Evolutionary conservation across 164 flowering plant genomes (phyloP), one percentile per base, ranked within the genome.

Genomic region (Chloranthus sessilifolius): DNA sequence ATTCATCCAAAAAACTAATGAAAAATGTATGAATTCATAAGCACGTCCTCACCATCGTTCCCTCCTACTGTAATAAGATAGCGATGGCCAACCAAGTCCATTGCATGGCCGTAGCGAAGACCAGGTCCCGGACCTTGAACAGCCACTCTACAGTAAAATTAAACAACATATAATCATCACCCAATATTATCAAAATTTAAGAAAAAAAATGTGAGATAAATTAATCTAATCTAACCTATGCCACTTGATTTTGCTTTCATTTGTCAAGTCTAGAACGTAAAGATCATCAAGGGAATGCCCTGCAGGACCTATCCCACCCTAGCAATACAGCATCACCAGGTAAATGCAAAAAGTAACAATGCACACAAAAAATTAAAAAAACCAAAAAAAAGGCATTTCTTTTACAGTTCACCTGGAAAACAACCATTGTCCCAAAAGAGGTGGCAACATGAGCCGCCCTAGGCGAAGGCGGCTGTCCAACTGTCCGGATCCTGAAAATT

Each of bases 271-370:
- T 14, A 89, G 85, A 66, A 89, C 97, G 29, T 72, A 86, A 11
- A 89, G 73, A 65, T 89, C 97, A 66, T 89, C 97, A 0, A 94
- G 86, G 3, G 97, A 89, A 70, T 86, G 97, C 61, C 97, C 97
- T 45, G 97, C 90, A 30, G 97, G 95, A 70, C 97, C 97, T 53
- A 89, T 86, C 14, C 97, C 97, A 46, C 97, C 97, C 97, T 89
- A 71, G 10, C 9, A 65, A n/a, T n/a, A n/a, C n/a, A n/a, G n/a
- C n/a, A n/a, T n/a, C n/a, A n/a, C n/a, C n/a, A n/a, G n/a, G n/a
- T n/a, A n/a, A n/a, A n/a, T n/a, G n/a, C n/a, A n/a, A n/a, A n/a
- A n/a, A n/a, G n/a, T n/a, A n/a, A n/a, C n/a, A n/a, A n/a, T n/a
- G n/a, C n/a, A n/a, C n/a, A n/a, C n/a, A n/a, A n/a, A n/a, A n/a